These are phyloP conservation scores for Mucor plumbeus DNA, from an alignment of 371 early-diverging fungal genomes.

Conservation along the genomic window DNA sequence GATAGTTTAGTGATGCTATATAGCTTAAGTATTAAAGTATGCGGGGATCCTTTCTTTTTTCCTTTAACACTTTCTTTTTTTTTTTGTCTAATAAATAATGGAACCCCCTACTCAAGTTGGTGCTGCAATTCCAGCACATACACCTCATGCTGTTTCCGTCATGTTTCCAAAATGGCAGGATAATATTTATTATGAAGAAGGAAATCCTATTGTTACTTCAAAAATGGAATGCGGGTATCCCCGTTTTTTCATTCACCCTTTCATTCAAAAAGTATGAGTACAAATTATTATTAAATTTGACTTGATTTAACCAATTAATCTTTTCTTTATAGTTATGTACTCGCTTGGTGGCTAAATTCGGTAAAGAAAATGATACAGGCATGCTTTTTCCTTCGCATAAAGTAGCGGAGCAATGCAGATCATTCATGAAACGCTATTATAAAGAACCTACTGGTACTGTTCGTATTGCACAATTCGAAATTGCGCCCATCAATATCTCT, in stretches of 20 bases:
- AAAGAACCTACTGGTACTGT: conserved; percentile 35
- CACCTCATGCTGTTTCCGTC: conserved; percentile 91
- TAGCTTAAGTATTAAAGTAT: neutral
- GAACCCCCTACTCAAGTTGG: conserved; percentile 61
- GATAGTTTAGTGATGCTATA: neutral
- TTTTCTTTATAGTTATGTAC: conserved; percentile 26
- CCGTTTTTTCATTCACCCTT: conserved; percentile 85
- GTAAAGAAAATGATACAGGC: conserved; percentile 65
- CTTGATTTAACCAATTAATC: neutral
- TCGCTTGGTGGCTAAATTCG: conserved; percentile 69
- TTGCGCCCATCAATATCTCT: conserved; percentile 46
- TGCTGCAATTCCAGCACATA: conserved; percentile 72
- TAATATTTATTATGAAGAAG: conserved; percentile 94
- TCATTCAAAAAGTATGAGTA: conserved; percentile 68
- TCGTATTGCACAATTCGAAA: conserved; percentile 69
- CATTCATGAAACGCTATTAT: conserved; percentile 65
- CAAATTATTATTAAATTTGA: neutral
- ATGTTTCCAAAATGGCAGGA: conserved; percentile 91
- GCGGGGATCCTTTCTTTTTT: neutral
- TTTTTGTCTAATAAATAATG: neutral
- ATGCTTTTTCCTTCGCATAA: conserved; percentile 79
- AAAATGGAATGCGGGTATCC: conserved; percentile 90
- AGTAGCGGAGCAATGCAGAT: conserved; percentile 72
- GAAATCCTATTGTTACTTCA: conserved; percentile 70
- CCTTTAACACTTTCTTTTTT: conserved; percentile 10